Evolutionary conservation across 805 yeast genomes (phyloP).

Genomic region (Komagataella pastoris): DNA sequence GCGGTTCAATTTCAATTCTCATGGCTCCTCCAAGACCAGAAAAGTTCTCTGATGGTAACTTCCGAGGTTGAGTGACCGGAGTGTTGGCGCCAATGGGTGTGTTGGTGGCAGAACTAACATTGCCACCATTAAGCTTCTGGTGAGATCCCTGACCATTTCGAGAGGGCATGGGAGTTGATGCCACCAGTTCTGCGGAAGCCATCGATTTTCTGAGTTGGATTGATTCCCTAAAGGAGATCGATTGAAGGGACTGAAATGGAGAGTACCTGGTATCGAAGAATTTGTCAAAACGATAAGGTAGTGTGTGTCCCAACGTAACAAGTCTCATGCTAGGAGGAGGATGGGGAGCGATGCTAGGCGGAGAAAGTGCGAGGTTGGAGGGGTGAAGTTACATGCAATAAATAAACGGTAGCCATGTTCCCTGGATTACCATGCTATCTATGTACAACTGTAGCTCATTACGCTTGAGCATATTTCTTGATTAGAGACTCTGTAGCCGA

Average conservation of each 20-base stretch:
- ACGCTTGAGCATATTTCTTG: background rate
- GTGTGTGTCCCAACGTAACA: background rate
- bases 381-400: background rate
- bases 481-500: background rate
- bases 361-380: background rate
- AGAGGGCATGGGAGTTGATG: background rate
- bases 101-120: background rate
- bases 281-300: background rate
- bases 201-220: background rate
- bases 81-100: background rate
- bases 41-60: background rate
- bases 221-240: background rate
- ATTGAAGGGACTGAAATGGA: background rate
- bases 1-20: constrained; percentile 46
- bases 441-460: background rate
- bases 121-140: background rate
- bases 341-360: background rate
- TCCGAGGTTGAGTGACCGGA: background rate
- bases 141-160: background rate
- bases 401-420: background rate
- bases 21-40: constrained; percentile 4
- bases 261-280: background rate
- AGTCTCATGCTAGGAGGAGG: background rate
- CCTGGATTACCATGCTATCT: background rate
- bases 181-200: constrained; percentile 1